These are phyloP conservation scores for Boeremia exigua DNA, from an alignment of 2,329 filamentous ascomycete genomes.

Conservation along the genomic window DNA sequence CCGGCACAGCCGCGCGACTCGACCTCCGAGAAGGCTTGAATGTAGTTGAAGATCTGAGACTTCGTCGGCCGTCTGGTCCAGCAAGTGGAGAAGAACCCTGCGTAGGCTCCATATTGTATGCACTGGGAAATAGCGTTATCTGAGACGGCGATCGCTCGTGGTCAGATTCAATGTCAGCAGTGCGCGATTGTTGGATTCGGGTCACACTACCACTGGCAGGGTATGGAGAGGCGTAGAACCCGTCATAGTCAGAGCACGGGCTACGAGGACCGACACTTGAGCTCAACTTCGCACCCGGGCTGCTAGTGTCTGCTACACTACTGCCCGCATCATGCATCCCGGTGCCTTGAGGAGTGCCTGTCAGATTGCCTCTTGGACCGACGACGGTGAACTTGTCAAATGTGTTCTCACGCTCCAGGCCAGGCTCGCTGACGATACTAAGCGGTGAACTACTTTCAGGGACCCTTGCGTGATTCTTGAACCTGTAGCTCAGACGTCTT, in stretches of 20 bases:
- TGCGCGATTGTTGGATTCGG: conserved; percentile 21
- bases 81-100: conserved; percentile 19
- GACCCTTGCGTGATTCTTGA: conserved; percentile 1
- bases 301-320: conserved; percentile 48
- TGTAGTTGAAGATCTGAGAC: conserved; percentile 25
- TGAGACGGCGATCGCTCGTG: conserved; percentile 33
- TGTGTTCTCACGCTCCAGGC: conserved; percentile 37
- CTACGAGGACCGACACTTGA: conserved; percentile 26
- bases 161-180: not conserved
- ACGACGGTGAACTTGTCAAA: conserved; percentile 44
- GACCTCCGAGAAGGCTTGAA: conserved; percentile 26
- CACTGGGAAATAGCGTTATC: conserved; percentile 26
- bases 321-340: conserved; percentile 47
- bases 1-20: conserved; percentile 40
- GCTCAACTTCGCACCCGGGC: conserved; percentile 33
- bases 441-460: conserved; percentile 6
- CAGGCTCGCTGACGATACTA: not conserved
- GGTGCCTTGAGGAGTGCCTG: conserved; percentile 45
- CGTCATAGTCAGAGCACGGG: conserved; percentile 19
- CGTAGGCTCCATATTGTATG: conserved; percentile 19
- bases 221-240: conserved; percentile 33
- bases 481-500: conserved; percentile 1
- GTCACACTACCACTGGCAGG: conserved; percentile 31
- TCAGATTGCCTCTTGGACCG: conserved; percentile 46
- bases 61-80: conserved; percentile 15